Percentiles rank a stretch among this genome's conserved stretches.
phyloP scores from a whole-genome alignment of 2,329 filamentous ascomycete species.

The Celoporthe dispersa region DNA sequence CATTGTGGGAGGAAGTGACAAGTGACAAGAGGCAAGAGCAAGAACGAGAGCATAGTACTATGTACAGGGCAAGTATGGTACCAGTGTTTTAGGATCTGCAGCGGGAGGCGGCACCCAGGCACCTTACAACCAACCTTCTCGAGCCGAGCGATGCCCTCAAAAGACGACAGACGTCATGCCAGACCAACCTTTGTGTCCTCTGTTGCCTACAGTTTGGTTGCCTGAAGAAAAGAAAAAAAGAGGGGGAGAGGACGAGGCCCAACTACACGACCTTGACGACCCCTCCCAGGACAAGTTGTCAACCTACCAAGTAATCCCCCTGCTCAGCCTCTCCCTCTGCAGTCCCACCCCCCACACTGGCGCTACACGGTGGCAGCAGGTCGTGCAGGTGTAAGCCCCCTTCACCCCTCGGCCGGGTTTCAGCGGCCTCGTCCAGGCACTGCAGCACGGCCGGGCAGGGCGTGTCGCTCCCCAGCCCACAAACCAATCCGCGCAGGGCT shows the following conservation, averaged over 20 bases:
- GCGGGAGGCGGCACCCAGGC: neutral
- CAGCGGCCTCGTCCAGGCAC: neutral
- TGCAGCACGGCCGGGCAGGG: neutral
- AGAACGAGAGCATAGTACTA: neutral
- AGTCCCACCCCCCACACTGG: neutral
- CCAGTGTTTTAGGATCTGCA: conserved; percentile 1
- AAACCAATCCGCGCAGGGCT: neutral
- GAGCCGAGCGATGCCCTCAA: neutral
- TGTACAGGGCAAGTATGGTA: no score
- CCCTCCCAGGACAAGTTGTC: neutral
- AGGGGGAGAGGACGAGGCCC: neutral
- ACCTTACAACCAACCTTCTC: neutral
- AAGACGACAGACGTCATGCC: neutral
- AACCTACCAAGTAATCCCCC: neutral
- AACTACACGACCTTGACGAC: no score
- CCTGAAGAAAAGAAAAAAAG: no score
- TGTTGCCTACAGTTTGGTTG: neutral
- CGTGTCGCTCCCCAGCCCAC: neutral
- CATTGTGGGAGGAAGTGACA: neutral
- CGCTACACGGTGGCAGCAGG: neutral
- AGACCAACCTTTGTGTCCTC: neutral
- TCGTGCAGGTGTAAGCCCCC: neutral
- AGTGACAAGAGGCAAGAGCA: neutral
- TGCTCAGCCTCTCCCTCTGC: neutral
- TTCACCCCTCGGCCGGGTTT: neutral